These are phyloP conservation scores for Psidium guajava DNA, from an alignment of 345 rosid species.

Conservation along the genomic window DNA sequence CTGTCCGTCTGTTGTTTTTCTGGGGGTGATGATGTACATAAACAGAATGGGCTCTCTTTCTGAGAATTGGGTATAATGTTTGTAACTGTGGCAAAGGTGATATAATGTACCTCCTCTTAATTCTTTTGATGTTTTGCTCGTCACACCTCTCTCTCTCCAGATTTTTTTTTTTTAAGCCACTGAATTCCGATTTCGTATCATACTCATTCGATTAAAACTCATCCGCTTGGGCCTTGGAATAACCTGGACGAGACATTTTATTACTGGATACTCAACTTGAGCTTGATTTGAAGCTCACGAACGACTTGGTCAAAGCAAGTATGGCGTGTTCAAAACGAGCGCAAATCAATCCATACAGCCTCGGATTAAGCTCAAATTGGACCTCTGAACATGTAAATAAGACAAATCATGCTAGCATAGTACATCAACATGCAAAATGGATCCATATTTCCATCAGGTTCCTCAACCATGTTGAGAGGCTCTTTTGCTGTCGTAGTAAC, in stretches of 20 bases:
- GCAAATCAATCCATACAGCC: not conserved
- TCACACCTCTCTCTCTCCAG: not conserved
- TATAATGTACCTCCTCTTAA: slow-evolving; percentile 18
- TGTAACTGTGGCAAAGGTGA: slow-evolving; percentile 17
- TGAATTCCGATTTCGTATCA: not conserved
- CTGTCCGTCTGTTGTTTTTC: slow-evolving; percentile 19
- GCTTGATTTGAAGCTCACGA: not conserved
- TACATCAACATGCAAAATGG: not conserved
- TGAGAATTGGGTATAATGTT: slow-evolving; percentile 20
- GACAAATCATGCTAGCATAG: not conserved
- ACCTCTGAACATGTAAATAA: not conserved
- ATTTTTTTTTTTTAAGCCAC: not conserved
- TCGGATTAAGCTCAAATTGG: not conserved
- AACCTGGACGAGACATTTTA: not conserved
- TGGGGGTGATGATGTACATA: slow-evolving; percentile 31
- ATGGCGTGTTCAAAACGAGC: not conserved
- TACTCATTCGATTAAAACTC: not conserved
- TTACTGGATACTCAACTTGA: not conserved
- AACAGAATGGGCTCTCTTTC: slow-evolving; percentile 13
- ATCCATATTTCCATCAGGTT: not conserved
- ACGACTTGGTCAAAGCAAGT: not conserved
- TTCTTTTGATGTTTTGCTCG: slow-evolving; percentile 5
- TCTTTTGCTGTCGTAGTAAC: not conserved
- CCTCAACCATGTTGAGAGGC: not conserved
- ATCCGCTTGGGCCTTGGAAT: not conserved